These are phyloP conservation scores for Ceratocystis cubensis DNA, from an alignment of 2,329 filamentous ascomycete species.

Conservation along the genomic window DNA sequence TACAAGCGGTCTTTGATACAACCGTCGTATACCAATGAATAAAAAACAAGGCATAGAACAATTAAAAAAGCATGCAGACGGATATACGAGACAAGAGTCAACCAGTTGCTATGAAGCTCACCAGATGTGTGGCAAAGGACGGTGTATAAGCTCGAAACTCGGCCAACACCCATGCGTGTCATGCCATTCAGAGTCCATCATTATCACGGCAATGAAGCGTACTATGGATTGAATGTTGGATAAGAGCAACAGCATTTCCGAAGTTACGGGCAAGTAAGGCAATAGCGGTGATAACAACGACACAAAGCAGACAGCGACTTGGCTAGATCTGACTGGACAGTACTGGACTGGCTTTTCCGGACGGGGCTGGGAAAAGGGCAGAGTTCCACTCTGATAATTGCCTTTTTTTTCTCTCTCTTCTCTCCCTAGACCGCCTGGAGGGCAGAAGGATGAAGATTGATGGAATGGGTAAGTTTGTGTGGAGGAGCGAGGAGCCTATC, in stretches of 20 bases:
- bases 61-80: background rate
- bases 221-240: too few relatives aligned
- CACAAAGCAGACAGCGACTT: background rate
- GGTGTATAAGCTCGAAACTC: too few relatives aligned
- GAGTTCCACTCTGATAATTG: background rate
- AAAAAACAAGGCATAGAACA: slow-evolving; percentile 13
- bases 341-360: background rate
- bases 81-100: background rate
- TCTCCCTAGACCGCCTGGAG: background rate
- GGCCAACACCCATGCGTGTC: too few relatives aligned
- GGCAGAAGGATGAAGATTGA: background rate
- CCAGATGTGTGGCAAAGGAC: background rate
- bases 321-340: background rate
- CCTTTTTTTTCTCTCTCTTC: background rate
- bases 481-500: background rate
- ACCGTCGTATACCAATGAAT: slow-evolving; percentile 12
- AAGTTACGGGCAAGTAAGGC: too few relatives aligned
- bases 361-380: background rate
- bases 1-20: background rate
- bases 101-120: background rate
- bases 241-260: too few relatives aligned
- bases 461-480: background rate
- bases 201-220: too few relatives aligned
- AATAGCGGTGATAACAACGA: background rate
- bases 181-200: too few relatives aligned